phyloP scores from a whole-genome alignment of 208 protist species.

The Trypanosoma rangeli region DNA sequence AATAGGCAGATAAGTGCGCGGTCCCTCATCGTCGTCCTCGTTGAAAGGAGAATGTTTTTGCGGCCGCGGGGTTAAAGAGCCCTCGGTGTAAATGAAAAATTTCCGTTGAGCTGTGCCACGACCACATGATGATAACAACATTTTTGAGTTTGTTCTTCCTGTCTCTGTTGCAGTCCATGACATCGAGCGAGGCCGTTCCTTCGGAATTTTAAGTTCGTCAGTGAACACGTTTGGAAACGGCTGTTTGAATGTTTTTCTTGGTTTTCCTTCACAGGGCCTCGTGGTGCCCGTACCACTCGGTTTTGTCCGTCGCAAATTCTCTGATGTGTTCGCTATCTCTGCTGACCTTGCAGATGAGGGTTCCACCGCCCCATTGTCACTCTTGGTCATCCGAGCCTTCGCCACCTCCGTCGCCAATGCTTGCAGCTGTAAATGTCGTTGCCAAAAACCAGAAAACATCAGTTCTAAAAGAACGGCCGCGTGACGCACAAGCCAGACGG shows the following conservation, averaged over 20 bases:
- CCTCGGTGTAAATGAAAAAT: background rate
- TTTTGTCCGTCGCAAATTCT: background rate
- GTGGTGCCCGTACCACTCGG: background rate
- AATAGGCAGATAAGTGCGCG: background rate
- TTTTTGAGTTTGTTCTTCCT: background rate
- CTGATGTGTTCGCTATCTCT: background rate
- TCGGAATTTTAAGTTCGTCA: background rate
- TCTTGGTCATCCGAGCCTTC: background rate
- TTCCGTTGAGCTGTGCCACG: background rate
- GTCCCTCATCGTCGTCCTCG: background rate
- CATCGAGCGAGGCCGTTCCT: background rate
- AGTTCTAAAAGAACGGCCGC: slow-evolving; percentile 42
- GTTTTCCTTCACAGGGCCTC: background rate
- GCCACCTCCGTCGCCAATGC: slow-evolving; percentile 16
- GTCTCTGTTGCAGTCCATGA: slow-evolving; percentile 1
- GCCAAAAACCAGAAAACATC: slow-evolving; percentile 28
- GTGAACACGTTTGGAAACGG: background rate
- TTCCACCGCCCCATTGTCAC: background rate
- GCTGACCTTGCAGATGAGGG: background rate
- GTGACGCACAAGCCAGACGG: slow-evolving; percentile 30
- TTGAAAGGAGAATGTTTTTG: background rate
- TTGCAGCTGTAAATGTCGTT: slow-evolving; percentile 22
- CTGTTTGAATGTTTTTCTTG: background rate
- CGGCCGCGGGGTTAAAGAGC: background rate
- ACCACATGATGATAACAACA: background rate